Conservation (phyloP, 2,329 filamentous ascomycete genomes). For the Sclerotinia borealis region DNA sequence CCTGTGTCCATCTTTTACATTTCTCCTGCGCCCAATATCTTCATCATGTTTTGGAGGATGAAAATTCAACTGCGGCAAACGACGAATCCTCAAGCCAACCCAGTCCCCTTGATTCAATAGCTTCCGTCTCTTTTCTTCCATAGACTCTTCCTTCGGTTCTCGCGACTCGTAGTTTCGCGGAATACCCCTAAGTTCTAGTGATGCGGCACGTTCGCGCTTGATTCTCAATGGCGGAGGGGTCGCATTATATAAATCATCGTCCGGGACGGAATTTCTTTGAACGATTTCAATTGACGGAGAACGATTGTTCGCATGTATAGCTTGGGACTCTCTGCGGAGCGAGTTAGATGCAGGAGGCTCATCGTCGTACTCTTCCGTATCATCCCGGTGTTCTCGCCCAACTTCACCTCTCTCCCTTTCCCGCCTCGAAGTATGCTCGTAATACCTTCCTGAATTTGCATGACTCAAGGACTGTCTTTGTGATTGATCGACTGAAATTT, state of each 20-base stretch:
- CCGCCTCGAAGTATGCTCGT: not conserved
- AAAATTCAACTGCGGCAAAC: conserved; percentile 23
- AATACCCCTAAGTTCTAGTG: not conserved
- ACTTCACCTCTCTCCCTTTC: not conserved
- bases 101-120: conserved; percentile 30
- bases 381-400: not conserved
- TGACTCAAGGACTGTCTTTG: not conserved
- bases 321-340: not conserved
- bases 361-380: not conserved
- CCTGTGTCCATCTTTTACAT: conserved; percentile 19
- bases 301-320: not conserved
- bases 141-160: conserved; percentile 15
- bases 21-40: conserved; percentile 28
- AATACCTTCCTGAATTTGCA: not conserved
- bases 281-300: not conserved
- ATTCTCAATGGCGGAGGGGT: conserved; percentile 19
- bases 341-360: not conserved
- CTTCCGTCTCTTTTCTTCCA: conserved; percentile 25
- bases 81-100: conserved; percentile 27
- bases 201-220: conserved; percentile 16
- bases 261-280: not conserved
- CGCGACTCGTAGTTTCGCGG: not conserved
- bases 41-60: conserved; percentile 18
- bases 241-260: conserved; percentile 25
- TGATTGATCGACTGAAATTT: conserved; percentile 8